phyloP scores from a whole-genome alignment of 371 early-diverging fungal species.

The Conidiobolus coronatus region DNA sequence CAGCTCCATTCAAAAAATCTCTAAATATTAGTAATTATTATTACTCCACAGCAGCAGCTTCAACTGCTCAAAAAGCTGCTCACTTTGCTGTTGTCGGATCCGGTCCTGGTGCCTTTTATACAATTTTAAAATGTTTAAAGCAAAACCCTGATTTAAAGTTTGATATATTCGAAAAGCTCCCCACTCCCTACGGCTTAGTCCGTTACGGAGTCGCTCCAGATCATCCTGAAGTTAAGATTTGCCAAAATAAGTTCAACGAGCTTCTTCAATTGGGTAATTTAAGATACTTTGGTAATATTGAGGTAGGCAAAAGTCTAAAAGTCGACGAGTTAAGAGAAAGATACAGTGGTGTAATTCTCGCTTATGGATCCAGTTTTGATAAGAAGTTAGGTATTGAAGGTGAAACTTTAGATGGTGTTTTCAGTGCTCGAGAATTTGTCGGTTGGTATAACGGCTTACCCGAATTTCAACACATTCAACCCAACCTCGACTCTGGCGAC shows the following conservation, averaged over 20 bases:
- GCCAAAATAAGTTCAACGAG: slow-evolving; percentile 56
- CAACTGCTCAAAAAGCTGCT: no score
- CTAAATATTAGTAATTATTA: no score
- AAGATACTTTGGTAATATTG: slow-evolving; percentile 61
- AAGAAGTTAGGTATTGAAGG: slow-evolving; percentile 42
- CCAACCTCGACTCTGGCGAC: slow-evolving; percentile 38
- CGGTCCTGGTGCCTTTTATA: slow-evolving; percentile 88
- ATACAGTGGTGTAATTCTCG: slow-evolving; percentile 64
- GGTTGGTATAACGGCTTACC: slow-evolving; percentile 93
- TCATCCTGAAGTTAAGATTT: slow-evolving; percentile 86
- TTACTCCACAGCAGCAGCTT: no score
- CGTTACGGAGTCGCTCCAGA: slow-evolving; percentile 97
- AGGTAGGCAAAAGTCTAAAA: slow-evolving; percentile 24
- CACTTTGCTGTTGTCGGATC: slow-evolving; percentile 68
- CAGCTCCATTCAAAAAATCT: no score
- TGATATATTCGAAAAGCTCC: slow-evolving; percentile 73
- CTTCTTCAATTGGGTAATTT: slow-evolving; percentile 45
- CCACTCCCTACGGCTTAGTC: slow-evolving; percentile 80
- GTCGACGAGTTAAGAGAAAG: slow-evolving; percentile 26
- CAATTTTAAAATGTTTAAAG: slow-evolving; percentile 49
- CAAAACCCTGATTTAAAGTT: slow-evolving; percentile 16
- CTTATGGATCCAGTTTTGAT: slow-evolving; percentile 72
- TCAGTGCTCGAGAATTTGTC: slow-evolving; percentile 71
- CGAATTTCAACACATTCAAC: slow-evolving; percentile 19
- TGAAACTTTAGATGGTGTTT: slow-evolving; percentile 23